Percentiles rank a stretch among this genome's conserved stretches.
Conservation (phyloP, 495 filamentous ascomycete genomes). For the Penicillium odoratum region DNA sequence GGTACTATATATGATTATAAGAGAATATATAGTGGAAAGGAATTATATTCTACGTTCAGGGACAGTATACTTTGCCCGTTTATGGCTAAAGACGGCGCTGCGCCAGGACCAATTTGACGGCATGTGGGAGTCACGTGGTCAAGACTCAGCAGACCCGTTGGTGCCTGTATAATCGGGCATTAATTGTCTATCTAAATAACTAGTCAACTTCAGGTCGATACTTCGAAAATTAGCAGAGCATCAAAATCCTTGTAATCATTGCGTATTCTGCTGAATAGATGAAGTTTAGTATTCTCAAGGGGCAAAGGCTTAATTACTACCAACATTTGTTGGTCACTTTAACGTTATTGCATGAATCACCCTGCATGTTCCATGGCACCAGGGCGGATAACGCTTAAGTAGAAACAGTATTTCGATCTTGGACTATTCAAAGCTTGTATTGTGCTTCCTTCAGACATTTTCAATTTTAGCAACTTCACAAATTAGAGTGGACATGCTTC, state of each 20-base stretch:
- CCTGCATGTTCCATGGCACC: neutral
- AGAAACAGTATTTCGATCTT: no score
- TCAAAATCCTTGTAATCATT: no score
- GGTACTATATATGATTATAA: neutral
- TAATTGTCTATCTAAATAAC: neutral
- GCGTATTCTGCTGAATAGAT: no score
- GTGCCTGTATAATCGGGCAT: constrained; percentile 8
- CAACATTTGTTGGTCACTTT: neutral
- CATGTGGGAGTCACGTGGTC: constrained; percentile 24
- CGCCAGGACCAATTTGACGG: constrained; percentile 11
- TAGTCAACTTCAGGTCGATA: neutral
- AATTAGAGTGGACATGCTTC: neutral
- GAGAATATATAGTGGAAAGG: no score
- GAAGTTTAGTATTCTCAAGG: no score
- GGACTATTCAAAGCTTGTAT: neutral
- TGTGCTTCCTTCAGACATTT: neutral
- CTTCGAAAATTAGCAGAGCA: no score
- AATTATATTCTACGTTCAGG: neutral
- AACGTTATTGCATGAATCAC: neutral
- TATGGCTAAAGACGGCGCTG: constrained; percentile 2
- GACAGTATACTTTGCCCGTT: neutral
- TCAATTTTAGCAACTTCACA: neutral
- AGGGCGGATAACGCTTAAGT: neutral
- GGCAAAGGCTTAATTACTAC: no score
- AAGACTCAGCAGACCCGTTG: neutral